Base-by-base conservation (phyloP, 371 early-diverging fungal species). In the Circinella minor region DNA sequence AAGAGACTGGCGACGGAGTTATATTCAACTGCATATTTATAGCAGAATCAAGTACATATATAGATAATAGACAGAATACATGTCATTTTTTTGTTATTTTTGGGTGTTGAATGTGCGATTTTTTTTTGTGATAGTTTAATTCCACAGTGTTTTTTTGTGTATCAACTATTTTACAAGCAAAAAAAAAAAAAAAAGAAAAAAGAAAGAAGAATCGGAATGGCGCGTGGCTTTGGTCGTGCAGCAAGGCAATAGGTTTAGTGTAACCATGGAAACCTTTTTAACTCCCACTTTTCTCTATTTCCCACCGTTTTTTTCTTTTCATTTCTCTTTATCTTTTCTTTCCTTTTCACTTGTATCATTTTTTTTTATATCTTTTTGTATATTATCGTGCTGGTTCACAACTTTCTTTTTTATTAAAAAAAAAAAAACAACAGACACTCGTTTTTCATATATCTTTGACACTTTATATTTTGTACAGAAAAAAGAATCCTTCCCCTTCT, bases 301-400 rank as follows among this genome's bases (percentile, higher is more conserved):
- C 39, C 46, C 37, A 18, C 60, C 27, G 36, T 18, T 20, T 18
- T 18, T 36, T 13, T 60, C 5, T 4, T 36, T 27, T 8, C 60
- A 43, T 43, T 3, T 3, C 11, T 59, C 37, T 37, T 59, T 15
- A 20, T 17, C 46, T 17, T 46, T 13, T 38, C 46, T 46, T 61
- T 36, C 61, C 37, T 36, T 34, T 39, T 61, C 62, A 38, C 62
- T 38, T 60, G 43, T 43, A 43, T 43, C 43, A 9, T 60, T 8
- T 20, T 60, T 17, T 38, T 38, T 27, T 38, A 38, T 39, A 38
- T 46, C 38, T 6, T 59, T 18, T 59, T 51, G 51, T 51, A 51
- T n/a, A 43, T 51, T 57, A 57, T 57, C 57, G 57, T 57, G 57
- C 57, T 57, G 57, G 57, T n/a, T 57, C 57, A 57, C 57, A 27